phyloP scores from a whole-genome alignment of 768 basidiomycete genomes.

The Suillus alpinus region DNA sequence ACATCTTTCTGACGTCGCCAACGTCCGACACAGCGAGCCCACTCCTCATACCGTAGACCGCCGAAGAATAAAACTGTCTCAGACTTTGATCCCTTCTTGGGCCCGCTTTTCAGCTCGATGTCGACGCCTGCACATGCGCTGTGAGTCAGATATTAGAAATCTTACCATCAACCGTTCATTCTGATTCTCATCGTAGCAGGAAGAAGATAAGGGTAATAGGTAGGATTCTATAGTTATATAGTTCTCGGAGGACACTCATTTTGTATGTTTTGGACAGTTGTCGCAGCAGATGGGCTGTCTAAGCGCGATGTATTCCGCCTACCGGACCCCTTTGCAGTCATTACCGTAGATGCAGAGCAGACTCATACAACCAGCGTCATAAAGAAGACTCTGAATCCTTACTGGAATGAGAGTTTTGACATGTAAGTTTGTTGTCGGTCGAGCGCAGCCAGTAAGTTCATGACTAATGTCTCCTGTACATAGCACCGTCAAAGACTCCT shows the following conservation, averaged over 20 bases:
- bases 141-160: constrained; percentile 17
- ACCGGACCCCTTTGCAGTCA: constrained; percentile 97
- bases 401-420: constrained; percentile 98
- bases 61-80: neutral
- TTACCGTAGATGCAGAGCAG: constrained; percentile 97
- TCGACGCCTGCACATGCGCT: constrained; percentile 22
- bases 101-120: constrained; percentile 18
- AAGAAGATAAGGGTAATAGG: constrained; percentile 83
- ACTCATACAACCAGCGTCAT: constrained; percentile 97
- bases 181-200: constrained; percentile 33
- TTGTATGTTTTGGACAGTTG: constrained; percentile 50
- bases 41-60: neutral
- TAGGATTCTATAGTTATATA: constrained; percentile 26
- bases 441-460: neutral
- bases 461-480: constrained; percentile 4
- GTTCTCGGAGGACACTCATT: constrained; percentile 1
- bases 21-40: constrained; percentile 8
- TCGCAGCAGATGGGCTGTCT: constrained; percentile 90
- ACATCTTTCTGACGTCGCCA: constrained; percentile 17
- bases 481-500: constrained; percentile 96
- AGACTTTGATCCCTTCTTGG: constrained; percentile 1
- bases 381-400: constrained; percentile 92
- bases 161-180: neutral
- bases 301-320: constrained; percentile 96
- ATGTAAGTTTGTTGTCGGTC: constrained; percentile 54